These are phyloP conservation scores for Puccinia novopanici DNA, from an alignment of 1,284 basidiomycete genomes.

Conservation along the genomic window DNA sequence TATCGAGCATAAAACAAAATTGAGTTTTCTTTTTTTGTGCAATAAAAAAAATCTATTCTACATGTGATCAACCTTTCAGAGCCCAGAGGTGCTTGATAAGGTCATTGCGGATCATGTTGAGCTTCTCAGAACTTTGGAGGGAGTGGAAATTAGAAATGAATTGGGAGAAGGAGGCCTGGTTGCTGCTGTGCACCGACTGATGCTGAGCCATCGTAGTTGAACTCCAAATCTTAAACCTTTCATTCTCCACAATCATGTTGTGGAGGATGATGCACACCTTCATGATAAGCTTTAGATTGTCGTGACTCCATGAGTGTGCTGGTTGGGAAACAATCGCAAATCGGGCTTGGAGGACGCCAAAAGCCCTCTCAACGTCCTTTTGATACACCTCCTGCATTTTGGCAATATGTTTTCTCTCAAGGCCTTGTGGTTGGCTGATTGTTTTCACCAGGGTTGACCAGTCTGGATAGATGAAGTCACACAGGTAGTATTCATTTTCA, in stretches of 20 bases:
- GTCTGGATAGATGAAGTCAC: too few relatives aligned
- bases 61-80: not conserved
- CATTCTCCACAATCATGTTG: too few relatives aligned
- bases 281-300: not conserved
- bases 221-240: not conserved
- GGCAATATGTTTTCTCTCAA: too few relatives aligned
- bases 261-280: slow-evolving; percentile 1
- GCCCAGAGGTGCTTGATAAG: not conserved
- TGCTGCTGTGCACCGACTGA: not conserved
- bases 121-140: not conserved
- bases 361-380: slow-evolving; percentile 6
- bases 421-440: too few relatives aligned
- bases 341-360: not conserved
- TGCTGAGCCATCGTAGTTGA: not conserved
- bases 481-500: not conserved
- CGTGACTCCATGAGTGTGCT: not conserved
- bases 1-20: not conserved
- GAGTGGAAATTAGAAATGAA: not conserved
- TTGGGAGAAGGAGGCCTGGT: not conserved
- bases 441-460: too few relatives aligned
- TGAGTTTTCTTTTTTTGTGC: too few relatives aligned
- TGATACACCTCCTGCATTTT: not conserved
- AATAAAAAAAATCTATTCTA: not conserved
- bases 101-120: not conserved
- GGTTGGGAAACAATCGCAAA: slow-evolving; percentile 2